phyloP scores from a whole-genome alignment of 495 filamentous ascomycete species.

The Tricharina praecox region DNA sequence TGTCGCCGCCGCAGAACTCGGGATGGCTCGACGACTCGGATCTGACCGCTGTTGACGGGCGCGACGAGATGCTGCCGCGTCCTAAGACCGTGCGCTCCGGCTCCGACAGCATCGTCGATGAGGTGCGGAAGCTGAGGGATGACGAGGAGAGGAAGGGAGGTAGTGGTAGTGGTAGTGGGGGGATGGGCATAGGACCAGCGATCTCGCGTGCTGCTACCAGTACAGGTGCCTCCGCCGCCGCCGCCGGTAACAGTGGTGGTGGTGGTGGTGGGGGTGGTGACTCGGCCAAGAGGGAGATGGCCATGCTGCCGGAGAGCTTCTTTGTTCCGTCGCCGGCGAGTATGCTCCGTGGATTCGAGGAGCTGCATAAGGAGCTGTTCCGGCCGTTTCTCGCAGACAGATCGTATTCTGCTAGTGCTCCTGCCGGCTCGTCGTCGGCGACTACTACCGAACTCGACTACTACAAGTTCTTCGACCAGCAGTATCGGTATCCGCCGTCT shows the following conservation, averaged over 20 bases:
- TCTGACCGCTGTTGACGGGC: too few species aligned
- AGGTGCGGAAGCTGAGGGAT: neutral
- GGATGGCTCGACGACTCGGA: constrained; percentile 19
- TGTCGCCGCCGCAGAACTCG: constrained; percentile 14
- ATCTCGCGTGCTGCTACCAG: neutral
- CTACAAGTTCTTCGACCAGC: neutral
- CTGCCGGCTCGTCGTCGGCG: neutral
- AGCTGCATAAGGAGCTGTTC: neutral
- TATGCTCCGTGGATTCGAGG: neutral
- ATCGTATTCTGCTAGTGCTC: constrained; percentile 9
- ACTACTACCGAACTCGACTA: constrained; percentile 5
- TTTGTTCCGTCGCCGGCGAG: neutral
- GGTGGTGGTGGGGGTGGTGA: neutral
- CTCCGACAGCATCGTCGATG: constrained; percentile 1
- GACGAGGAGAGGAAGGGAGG: neutral
- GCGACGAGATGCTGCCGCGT: neutral
- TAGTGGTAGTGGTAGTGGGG: neutral
- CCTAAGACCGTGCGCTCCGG: neutral
- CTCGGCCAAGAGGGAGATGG: neutral
- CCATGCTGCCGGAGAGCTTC: neutral
- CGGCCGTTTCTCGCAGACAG: constrained; percentile 9
- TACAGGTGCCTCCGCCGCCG: neutral
- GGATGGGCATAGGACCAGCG: neutral
- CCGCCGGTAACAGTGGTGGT: too few species aligned
- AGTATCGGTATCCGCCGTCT: neutral